Evolutionary conservation across 345 rosid species (phyloP).

Genomic region (Linum tenue): DNA sequence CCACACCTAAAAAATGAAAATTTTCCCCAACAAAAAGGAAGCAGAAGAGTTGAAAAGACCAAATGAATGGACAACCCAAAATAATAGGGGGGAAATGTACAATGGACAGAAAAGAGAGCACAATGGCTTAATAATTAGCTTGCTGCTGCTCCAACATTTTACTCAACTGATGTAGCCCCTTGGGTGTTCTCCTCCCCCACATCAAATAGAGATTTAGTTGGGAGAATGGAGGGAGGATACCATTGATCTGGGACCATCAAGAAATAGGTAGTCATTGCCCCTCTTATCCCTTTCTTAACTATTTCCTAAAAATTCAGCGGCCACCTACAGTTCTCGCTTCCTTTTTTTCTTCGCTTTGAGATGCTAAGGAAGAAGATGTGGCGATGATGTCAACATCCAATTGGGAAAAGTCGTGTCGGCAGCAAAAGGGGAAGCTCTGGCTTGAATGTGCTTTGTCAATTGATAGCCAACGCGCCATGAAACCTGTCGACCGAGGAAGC

Average conservation of each 20-base stretch:
- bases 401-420: no score
- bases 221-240: no score
- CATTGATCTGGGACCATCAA: conserved; percentile 23
- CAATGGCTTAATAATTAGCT: not conserved
- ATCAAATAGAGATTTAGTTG: no score
- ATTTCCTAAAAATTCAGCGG: conserved; percentile 17
- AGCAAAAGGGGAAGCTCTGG: no score
- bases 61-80: not conserved
- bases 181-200: conserved; percentile 49
- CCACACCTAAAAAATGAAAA: not conserved
- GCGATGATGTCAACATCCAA: no score
- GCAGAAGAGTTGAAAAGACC: not conserved
- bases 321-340: conserved; percentile 20
- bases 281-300: conserved; percentile 22
- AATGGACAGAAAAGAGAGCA: not conserved
- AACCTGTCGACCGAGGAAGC: no score
- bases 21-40: not conserved
- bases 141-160: not conserved
- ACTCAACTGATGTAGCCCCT: conserved; percentile 15
- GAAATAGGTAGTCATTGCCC: conserved; percentile 17
- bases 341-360: no score
- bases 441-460: no score
- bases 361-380: no score
- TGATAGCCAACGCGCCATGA: no score
- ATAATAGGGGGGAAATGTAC: not conserved